Evolutionary conservation across 192 early-diverging fungal species (phyloP).

Genomic region (Helicostylum pulchrum): DNA sequence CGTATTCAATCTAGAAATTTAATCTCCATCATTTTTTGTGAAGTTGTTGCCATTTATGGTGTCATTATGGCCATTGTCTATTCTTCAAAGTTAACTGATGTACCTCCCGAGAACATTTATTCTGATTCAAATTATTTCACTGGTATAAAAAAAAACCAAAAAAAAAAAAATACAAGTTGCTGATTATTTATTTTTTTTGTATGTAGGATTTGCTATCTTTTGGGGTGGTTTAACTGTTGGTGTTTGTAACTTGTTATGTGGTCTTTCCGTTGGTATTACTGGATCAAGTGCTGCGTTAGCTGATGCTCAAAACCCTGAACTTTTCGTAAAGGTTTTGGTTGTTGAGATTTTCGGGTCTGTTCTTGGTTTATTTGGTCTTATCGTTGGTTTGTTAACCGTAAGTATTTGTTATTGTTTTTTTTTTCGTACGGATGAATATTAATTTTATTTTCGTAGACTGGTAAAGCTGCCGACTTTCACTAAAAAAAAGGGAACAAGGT

Average conservation of each 20-base stretch:
- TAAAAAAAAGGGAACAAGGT: background rate
- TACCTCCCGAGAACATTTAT: conserved; percentile 44
- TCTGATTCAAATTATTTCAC: conserved; percentile 70
- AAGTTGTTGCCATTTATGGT: conserved; percentile 99
- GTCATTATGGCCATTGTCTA: conserved; percentile 98
- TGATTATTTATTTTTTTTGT: background rate
- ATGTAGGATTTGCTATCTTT: conserved; percentile 87
- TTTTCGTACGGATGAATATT: background rate
- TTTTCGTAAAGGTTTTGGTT: conserved; percentile 97
- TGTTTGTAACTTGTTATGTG: conserved; percentile 89
- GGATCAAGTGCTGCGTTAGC: conserved; percentile 93
- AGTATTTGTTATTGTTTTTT: conserved; percentile 16
- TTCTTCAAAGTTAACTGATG: conserved; percentile 74
- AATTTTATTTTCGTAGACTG: conserved; percentile 25
- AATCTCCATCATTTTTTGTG: conserved; percentile 98
- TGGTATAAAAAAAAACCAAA: conserved; percentile 45
- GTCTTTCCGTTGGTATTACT: conserved; percentile 88
- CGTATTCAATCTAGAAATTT: conserved; percentile 96
- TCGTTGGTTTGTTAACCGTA: conserved; percentile 86
- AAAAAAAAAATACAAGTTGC: background rate
- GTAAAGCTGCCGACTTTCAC: conserved; percentile 37
- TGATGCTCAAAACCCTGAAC: conserved; percentile 88
- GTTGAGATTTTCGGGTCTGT: conserved; percentile 97
- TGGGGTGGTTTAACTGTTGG: conserved; percentile 97
- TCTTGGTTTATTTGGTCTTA: conserved; percentile 94